A percentile compares a stretch with the other conserved stretches of the same genome.
phyloP scores from a whole-genome alignment of 768 basidiomycete genomes.

The Mycena leptocephala region DNA sequence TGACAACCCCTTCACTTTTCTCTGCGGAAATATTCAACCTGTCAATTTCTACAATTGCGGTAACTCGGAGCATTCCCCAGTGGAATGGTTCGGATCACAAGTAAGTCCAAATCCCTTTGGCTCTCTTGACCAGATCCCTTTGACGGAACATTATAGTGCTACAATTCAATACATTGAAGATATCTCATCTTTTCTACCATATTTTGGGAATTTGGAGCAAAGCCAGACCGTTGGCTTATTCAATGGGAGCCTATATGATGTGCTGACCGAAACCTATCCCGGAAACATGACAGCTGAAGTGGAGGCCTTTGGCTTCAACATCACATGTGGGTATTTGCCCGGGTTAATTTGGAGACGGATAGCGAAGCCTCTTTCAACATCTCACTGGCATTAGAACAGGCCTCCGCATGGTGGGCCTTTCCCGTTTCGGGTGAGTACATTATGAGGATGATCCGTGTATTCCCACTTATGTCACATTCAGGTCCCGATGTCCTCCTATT shows the following conservation, averaged over 20 bases:
- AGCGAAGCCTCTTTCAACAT: neutral
- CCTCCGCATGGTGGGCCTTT: no score
- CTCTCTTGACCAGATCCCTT: no score
- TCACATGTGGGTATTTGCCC: neutral
- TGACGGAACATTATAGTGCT: neutral
- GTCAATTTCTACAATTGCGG: neutral
- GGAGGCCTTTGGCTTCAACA: neutral
- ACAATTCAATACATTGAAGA: no score
- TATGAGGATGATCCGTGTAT: no score
- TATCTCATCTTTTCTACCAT: neutral
- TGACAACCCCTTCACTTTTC: neutral
- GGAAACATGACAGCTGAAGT: neutral
- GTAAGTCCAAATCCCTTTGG: neutral
- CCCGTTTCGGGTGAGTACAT: no score
- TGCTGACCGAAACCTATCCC: neutral
- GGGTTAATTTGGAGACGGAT: neutral
- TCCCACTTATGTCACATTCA: no score
- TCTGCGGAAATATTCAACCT: neutral
- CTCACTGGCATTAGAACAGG: neutral
- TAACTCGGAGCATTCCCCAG: neutral
- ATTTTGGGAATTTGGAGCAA: neutral
- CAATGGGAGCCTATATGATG: conserved; percentile 1
- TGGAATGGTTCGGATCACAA: neutral
- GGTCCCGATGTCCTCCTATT: no score
- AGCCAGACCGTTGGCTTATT: neutral